Conservation (phyloP, 1,284 basidiomycete species). For the Golubevia pallescens region DNA sequence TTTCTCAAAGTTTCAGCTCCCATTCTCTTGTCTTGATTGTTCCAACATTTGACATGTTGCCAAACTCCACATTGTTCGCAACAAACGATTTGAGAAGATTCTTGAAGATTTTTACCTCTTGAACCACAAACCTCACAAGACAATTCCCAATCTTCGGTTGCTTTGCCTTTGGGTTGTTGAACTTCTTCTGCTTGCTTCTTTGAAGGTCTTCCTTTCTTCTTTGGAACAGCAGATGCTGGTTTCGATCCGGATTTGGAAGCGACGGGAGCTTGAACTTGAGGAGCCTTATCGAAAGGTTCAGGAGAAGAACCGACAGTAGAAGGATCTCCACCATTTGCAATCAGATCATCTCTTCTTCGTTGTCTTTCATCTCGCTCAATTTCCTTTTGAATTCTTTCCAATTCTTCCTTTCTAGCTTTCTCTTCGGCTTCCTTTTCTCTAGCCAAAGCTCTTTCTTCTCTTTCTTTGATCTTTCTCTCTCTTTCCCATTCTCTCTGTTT, state of each 20-base stretch:
- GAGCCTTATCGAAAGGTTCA: not conserved
- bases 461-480: conserved; percentile 64
- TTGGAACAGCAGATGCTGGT: not conserved
- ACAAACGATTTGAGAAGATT: conserved; percentile 76
- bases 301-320: not conserved
- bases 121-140: conserved; percentile 81
- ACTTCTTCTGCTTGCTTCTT: not conserved
- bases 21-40: conserved; percentile 43
- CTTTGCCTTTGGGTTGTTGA: conserved; percentile 18
- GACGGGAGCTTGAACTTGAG: not conserved
- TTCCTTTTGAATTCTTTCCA: conserved; percentile 36
- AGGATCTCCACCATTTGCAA: conserved; percentile 65
- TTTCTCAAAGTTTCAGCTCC: conserved; percentile 18
- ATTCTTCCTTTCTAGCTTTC: conserved; percentile 36
- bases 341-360: conserved; percentile 70
- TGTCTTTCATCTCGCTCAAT: conserved; percentile 67
- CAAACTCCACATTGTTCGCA: conserved; percentile 80
- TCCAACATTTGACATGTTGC: conserved; percentile 66
- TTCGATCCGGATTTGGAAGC: not conserved
- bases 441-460: conserved; percentile 65
- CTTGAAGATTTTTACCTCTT: conserved; percentile 77
- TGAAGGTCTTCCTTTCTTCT: not conserved
- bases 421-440: conserved; percentile 60
- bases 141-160: conserved; percentile 76
- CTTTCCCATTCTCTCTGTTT: conserved; percentile 65